Evolutionary conservation across 768 basidiomycete genomes (phyloP).

Genomic region (Botryobasidium botryosum): DNA sequence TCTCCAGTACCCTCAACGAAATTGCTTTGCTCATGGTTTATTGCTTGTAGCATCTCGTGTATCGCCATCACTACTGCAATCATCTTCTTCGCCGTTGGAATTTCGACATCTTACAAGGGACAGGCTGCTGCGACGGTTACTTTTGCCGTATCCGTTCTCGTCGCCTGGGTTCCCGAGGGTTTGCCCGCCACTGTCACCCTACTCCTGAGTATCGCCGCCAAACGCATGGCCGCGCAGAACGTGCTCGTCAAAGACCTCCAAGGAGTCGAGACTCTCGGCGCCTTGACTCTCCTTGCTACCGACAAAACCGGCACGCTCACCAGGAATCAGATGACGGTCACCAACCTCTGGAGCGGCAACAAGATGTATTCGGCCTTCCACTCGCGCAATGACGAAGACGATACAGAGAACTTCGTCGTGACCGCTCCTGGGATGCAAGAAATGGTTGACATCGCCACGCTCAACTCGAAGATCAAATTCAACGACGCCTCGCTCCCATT

Average conservation of each 20-base stretch:
- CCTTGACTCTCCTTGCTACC: slow-evolving; percentile 44
- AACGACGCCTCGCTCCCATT: slow-evolving; percentile 47
- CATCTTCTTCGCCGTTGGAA: slow-evolving; percentile 48
- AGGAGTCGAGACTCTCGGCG: slow-evolving; percentile 52
- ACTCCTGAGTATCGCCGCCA: slow-evolving; percentile 49
- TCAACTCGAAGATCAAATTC: slow-evolving; percentile 57
- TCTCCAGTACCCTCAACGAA: too few species aligned
- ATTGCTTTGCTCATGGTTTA: neutral
- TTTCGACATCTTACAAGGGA: slow-evolving; percentile 48
- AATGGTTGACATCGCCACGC: slow-evolving; percentile 42
- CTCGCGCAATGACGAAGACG: slow-evolving; percentile 51
- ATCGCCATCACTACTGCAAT: slow-evolving; percentile 25
- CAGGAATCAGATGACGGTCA: slow-evolving; percentile 57
- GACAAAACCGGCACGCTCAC: slow-evolving; percentile 61
- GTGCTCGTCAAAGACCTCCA: slow-evolving; percentile 61
- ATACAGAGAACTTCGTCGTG: slow-evolving; percentile 32
- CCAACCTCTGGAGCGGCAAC: slow-evolving; percentile 47
- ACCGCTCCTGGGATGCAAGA: slow-evolving; percentile 43
- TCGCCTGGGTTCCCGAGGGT: slow-evolving; percentile 34
- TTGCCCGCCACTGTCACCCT: slow-evolving; percentile 52
- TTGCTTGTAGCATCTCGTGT: neutral
- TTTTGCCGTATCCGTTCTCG: slow-evolving; percentile 42
- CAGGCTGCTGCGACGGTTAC: slow-evolving; percentile 42
- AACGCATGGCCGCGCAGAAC: slow-evolving; percentile 53
- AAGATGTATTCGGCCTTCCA: slow-evolving; percentile 51